A percentile compares a stretch with the other conserved stretches of the same genome.
phyloP scores from a whole-genome alignment of 2,329 filamentous ascomycete species.

The Zymoseptoria crescenta region DNA sequence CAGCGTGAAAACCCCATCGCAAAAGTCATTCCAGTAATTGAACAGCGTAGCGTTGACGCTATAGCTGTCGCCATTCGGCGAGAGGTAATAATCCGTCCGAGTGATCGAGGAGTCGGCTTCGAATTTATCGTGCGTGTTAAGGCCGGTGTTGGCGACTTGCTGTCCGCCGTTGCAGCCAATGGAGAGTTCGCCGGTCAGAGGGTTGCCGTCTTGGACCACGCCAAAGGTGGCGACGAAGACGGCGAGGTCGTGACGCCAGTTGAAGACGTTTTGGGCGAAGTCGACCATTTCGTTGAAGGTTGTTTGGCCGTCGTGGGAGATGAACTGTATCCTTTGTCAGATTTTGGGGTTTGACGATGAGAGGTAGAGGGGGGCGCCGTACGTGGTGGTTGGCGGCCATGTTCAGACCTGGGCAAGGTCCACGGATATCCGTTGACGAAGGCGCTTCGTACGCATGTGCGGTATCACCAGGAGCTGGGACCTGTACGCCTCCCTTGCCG shows the following conservation, averaged over 20 bases:
- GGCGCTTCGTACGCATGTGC: constrained; percentile 31
- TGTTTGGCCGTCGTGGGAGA: constrained; percentile 33
- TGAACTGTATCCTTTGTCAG: constrained; percentile 20
- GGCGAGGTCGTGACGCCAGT: constrained; percentile 33
- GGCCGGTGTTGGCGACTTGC: constrained; percentile 22
- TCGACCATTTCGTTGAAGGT: constrained; percentile 35
- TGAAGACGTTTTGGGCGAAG: constrained; percentile 36
- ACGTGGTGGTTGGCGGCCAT: constrained; percentile 15
- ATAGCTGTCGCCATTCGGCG: constrained; percentile 26
- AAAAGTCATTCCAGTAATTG: background rate
- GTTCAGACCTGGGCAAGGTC: constrained; percentile 33
- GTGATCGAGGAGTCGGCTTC: constrained; percentile 31
- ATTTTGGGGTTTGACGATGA: constrained; percentile 8
- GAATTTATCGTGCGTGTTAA: constrained; percentile 37
- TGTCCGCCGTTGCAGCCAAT: constrained; percentile 33
- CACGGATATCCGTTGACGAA: constrained; percentile 22
- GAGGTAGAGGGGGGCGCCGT: background rate
- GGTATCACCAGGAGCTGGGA: constrained; percentile 33
- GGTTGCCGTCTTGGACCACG: constrained; percentile 31
- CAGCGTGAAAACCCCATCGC: background rate
- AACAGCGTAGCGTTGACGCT: constrained; percentile 33
- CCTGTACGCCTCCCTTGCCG: constrained; percentile 34
- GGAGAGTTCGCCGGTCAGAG: constrained; percentile 32
- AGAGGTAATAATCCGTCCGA: constrained; percentile 30
- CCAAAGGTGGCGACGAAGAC: constrained; percentile 31